Conservation (phyloP, 2,329 filamentous ascomycete genomes). For the Diplocarpon mali region DNA sequence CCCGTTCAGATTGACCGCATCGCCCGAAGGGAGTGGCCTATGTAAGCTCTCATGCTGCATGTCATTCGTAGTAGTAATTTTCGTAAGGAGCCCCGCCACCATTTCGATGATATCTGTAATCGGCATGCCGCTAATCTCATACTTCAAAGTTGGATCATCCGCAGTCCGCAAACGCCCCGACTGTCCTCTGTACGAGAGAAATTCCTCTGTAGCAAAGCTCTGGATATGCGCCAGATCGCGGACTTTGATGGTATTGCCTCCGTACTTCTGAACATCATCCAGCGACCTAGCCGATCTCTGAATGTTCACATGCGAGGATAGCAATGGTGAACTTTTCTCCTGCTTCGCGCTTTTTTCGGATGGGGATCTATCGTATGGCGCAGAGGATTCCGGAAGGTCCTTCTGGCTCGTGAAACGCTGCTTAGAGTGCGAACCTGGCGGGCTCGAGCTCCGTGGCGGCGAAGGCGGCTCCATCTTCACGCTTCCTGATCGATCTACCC, state of each 20-base stretch:
- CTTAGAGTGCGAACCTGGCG: constrained; percentile 15
- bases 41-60: constrained; percentile 85
- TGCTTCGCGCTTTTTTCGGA: constrained; percentile 2
- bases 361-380: constrained; percentile 10
- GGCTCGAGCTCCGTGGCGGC: constrained; percentile 24
- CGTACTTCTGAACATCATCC: constrained; percentile 30
- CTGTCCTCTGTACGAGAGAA: constrained; percentile 44
- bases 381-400: constrained; percentile 10
- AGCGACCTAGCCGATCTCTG: constrained; percentile 25
- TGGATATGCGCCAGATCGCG: constrained; percentile 87
- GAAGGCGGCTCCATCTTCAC: constrained; percentile 19
- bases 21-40: constrained; percentile 51
- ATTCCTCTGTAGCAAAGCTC: constrained; percentile 71
- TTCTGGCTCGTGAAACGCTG: constrained; percentile 23
- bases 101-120: constrained; percentile 97
- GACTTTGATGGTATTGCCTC: constrained; percentile 54
- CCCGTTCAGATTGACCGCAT: constrained; percentile 45
- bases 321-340: constrained; percentile 6
- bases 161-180: constrained; percentile 39
- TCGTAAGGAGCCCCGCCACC: constrained; percentile 91
- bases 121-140: constrained; percentile 96
- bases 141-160: constrained; percentile 46
- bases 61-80: constrained; percentile 96
- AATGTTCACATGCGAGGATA: constrained; percentile 13
- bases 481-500: constrained; percentile 6